Evolutionary conservation across 805 yeast genomes (phyloP).

Genomic region (Candida hungchunana): DNA sequence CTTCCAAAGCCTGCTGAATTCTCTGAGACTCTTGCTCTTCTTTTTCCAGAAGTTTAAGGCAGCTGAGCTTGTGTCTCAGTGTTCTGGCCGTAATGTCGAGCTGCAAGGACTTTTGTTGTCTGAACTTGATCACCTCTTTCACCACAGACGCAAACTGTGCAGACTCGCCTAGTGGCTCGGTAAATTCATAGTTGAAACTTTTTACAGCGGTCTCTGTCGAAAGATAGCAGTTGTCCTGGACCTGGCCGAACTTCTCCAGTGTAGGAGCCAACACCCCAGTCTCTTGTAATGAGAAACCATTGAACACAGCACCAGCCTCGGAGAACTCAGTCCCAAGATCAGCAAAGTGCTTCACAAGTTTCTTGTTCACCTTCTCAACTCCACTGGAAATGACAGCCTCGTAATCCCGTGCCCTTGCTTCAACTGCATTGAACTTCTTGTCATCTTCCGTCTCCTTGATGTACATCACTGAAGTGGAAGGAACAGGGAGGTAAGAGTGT

Average conservation of each 20-base stretch:
- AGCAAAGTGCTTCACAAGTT: constrained; percentile 44
- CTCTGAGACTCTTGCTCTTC: constrained; percentile 42
- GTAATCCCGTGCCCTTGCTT: constrained; percentile 41
- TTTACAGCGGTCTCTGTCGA: constrained; percentile 45
- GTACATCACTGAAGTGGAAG: constrained; percentile 35
- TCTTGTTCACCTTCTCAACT: constrained; percentile 54
- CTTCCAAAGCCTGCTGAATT: constrained; percentile 30
- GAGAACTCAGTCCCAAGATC: constrained; percentile 60
- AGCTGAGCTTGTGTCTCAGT: constrained; percentile 30
- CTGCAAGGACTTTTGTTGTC: constrained; percentile 46
- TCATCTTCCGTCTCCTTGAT: constrained; percentile 32
- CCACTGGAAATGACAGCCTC: constrained; percentile 40
- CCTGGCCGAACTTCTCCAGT: constrained; percentile 78
- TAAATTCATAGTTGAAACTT: constrained; percentile 52
- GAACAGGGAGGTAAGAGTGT: constrained; percentile 61
- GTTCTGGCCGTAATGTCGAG: constrained; percentile 38
- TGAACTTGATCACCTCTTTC: constrained; percentile 49
- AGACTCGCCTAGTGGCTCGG: constrained; percentile 68
- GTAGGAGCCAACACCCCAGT: constrained; percentile 40
- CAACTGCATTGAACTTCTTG: constrained; percentile 37
- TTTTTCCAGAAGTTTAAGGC: constrained; percentile 35
- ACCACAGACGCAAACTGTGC: constrained; percentile 60
- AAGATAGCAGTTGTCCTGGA: constrained; percentile 68
- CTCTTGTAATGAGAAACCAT: constrained; percentile 52
- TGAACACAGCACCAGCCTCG: constrained; percentile 67